phyloP scores from a whole-genome alignment of 257 asterid genomes.

The Solanum clarkiae region DNA sequence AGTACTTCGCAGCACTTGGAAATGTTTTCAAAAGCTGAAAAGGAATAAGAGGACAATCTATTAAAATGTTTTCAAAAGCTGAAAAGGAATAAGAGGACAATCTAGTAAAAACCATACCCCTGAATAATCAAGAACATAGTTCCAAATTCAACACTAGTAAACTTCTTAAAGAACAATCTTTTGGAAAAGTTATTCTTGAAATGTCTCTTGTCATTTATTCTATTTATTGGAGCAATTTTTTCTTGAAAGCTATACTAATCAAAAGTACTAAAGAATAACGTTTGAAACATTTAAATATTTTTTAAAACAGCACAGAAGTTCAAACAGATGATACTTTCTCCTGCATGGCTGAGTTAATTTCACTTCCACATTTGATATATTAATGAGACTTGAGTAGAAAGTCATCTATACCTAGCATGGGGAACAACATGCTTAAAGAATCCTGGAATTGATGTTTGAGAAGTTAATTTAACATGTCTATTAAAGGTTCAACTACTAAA shows the following conservation, averaged over 20 bases:
- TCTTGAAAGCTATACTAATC: not conserved
- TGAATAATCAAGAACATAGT: not conserved
- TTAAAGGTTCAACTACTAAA: not conserved
- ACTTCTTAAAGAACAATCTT: not conserved
- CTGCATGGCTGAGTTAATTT: not conserved
- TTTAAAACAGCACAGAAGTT: not conserved
- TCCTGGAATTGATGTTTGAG: not conserved
- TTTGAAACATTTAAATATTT: not conserved
- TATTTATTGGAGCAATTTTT: not conserved
- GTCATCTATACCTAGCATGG: not conserved
- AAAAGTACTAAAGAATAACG: not conserved
- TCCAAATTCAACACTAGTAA: not conserved
- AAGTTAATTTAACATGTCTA: not conserved
- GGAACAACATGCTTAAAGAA: not conserved
- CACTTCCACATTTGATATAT: not conserved
- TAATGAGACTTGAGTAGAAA: not conserved
- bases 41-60: slow-evolving; percentile 7
- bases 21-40: slow-evolving; percentile 78
- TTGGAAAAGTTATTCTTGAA: not conserved
- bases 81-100: slow-evolving; percentile 20
- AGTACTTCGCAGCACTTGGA: slow-evolving; percentile 52
- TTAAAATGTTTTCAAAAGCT: slow-evolving; percentile 66
- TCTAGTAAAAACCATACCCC: slow-evolving; percentile 4
- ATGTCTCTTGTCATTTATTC: not conserved
- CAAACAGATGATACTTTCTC: not conserved